Evolutionary conservation across 164 flowering plant species (phyloP), one percentile per base, ranked within the genome.

Genomic region (Taxillus chinensis): DNA sequence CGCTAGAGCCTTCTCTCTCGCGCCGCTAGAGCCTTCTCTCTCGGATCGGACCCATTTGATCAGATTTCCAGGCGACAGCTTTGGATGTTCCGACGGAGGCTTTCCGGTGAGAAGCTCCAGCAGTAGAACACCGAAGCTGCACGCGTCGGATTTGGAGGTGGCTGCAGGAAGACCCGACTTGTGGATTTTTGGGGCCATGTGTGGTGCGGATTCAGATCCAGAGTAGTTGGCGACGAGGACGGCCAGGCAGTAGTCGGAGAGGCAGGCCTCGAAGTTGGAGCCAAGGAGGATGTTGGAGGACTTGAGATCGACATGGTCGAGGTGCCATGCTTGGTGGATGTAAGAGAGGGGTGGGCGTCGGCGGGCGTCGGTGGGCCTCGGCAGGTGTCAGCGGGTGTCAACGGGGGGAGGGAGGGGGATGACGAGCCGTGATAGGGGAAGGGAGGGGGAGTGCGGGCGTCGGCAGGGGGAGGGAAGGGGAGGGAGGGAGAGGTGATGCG

Each of bases 261-360:
- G 68, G 64, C 95, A 82, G 53, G 99, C 99, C 70, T 93, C 98
- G 60, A 93, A 90, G 67, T 90, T 97, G 8, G 85, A 54, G 41
- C 97, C 97, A 3, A 93, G 89, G 72, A 93, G 95, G 65, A 93
- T 87, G 65, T 93, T 93, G 63, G 95, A 78, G 53, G 97, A 79
- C 60, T 89, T 93, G 76, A 93, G 84, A 66, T 90, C 89, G 66
- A 96, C 97, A 57, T 92, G 98, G 69, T 86, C 82, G 2, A 93
- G 86, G 65, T 81, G 73, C 74, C 89, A 87, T 53, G 89, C 87
- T 68, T 89, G 95, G 82, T 93, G 99, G 67, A 93, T 83, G 79
- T 86, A 86, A 60, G 90, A 79, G n/a, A 93, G 87, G n/a, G n/a
- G n/a, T n/a, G n/a, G n/a, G n/a, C n/a, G n/a, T n/a, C n/a, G n/a